Percentiles rank a stretch among this genome's conserved stretches.
Conservation (phyloP, 1,284 basidiomycete genomes). For the Phenoliferia sp. region DNA sequence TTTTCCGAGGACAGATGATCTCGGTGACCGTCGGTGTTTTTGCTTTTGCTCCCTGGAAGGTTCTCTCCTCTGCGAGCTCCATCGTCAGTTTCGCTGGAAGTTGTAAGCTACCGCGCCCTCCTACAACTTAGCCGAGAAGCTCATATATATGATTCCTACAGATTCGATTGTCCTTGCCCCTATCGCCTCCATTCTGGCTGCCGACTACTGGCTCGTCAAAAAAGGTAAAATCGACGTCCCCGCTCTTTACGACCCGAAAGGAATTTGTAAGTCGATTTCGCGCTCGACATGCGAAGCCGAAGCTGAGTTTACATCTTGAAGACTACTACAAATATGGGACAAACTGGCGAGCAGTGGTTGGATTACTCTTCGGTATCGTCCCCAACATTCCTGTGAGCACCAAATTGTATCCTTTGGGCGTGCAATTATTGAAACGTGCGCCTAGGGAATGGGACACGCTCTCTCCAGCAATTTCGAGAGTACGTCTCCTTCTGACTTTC, state of each 20-base stretch:
- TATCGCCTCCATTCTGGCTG: slow-evolving; percentile 19
- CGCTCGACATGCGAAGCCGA: too few species aligned
- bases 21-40: slow-evolving; percentile 14
- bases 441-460: not conserved
- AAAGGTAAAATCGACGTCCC: slow-evolving; percentile 14
- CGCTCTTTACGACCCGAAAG: slow-evolving; percentile 18
- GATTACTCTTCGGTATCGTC: not conserved
- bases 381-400: not conserved
- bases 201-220: slow-evolving; percentile 29
- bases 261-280: slow-evolving; percentile 8
- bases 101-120: too few species aligned
- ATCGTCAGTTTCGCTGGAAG: slow-evolving; percentile 3
- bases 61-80: not conserved
- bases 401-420: not conserved
- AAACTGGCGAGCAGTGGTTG: not conserved
- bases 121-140: too few species aligned
- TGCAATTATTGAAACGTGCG: too few species aligned
- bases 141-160: too few species aligned
- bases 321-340: not conserved
- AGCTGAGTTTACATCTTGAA: too few species aligned
- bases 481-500: too few species aligned
- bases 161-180: slow-evolving; percentile 22
- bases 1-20: slow-evolving; percentile 5
- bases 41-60: slow-evolving; percentile 22
- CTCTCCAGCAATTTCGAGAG: not conserved